Conservation (phyloP, 1,284 basidiomycete species). For the Ganoderma meredithae region DNA sequence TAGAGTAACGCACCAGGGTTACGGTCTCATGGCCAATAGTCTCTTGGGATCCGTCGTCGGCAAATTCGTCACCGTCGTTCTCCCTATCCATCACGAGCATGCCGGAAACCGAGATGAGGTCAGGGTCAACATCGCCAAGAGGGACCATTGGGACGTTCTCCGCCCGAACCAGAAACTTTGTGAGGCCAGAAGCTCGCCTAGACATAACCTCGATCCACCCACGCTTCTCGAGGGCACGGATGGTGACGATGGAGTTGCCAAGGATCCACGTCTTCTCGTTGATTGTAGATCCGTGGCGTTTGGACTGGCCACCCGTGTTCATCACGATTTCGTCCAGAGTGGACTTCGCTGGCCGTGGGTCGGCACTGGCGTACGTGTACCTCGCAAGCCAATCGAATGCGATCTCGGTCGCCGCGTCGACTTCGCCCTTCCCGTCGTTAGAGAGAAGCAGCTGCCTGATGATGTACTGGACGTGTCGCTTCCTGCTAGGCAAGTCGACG, state of each 20-base stretch:
- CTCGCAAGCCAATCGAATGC: constrained; percentile 98
- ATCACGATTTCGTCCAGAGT: constrained; percentile 79
- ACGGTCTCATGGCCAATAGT: constrained; percentile 9
- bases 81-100: constrained; percentile 75
- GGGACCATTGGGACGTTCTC: constrained; percentile 91
- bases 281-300: constrained; percentile 49
- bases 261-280: constrained; percentile 86
- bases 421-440: constrained; percentile 77
- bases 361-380: constrained; percentile 94
- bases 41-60: constrained; percentile 18
- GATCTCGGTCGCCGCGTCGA: constrained; percentile 94
- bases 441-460: constrained; percentile 88
- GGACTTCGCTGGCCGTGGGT: constrained; percentile 88
- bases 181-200: constrained; percentile 90
- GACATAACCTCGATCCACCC: constrained; percentile 94
- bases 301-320: constrained; percentile 50
- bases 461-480: constrained; percentile 87
- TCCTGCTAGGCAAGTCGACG: constrained; percentile 85
- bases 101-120: constrained; percentile 76
- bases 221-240: constrained; percentile 74
- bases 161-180: constrained; percentile 86
- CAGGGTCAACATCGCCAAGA: constrained; percentile 83
- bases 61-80: constrained; percentile 19
- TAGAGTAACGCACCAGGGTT: constrained; percentile 21
- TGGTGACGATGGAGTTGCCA: constrained; percentile 88